Conservation (phyloP, 768 basidiomycete species). For the Cystoderma amianthinum region DNA sequence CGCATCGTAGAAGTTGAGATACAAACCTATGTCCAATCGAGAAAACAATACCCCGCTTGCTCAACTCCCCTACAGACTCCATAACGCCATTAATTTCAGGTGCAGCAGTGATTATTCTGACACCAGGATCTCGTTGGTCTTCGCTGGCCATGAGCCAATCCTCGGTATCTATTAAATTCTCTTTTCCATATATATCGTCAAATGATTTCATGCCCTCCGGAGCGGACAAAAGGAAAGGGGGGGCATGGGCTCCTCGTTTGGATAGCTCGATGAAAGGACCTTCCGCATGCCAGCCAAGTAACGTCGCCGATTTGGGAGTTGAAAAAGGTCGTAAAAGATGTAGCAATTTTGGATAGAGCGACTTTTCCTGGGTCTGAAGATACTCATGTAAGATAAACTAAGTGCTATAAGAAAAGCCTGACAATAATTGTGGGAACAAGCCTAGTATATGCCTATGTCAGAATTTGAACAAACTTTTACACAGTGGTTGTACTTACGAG, state of each 20-base stretch:
- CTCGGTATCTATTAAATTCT: slow-evolving; percentile 55
- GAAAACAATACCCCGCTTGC: slow-evolving; percentile 62
- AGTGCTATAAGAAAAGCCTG: slow-evolving; percentile 12
- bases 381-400: background rate
- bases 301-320: slow-evolving; percentile 54
- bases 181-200: slow-evolving; percentile 65
- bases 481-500: slow-evolving; percentile 51
- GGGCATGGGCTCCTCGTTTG: slow-evolving; percentile 83
- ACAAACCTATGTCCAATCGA: slow-evolving; percentile 86
- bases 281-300: slow-evolving; percentile 89
- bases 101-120: slow-evolving; percentile 80
- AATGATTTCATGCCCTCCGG: slow-evolving; percentile 59
- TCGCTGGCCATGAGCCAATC: slow-evolving; percentile 58
- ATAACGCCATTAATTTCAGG: slow-evolving; percentile 85
- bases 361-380: slow-evolving; percentile 68
- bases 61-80: slow-evolving; percentile 53
- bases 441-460: slow-evolving; percentile 17
- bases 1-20: background rate
- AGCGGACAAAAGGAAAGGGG: slow-evolving; percentile 56
- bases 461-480: background rate
- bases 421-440: slow-evolving; percentile 70
- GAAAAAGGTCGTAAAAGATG: slow-evolving; percentile 63
- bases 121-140: slow-evolving; percentile 39
- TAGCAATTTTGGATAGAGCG: slow-evolving; percentile 66
- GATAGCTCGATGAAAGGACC: slow-evolving; percentile 80